Evolutionary conservation across 306 rosid species (phyloP).

Genomic region (Acacia acuminata): DNA sequence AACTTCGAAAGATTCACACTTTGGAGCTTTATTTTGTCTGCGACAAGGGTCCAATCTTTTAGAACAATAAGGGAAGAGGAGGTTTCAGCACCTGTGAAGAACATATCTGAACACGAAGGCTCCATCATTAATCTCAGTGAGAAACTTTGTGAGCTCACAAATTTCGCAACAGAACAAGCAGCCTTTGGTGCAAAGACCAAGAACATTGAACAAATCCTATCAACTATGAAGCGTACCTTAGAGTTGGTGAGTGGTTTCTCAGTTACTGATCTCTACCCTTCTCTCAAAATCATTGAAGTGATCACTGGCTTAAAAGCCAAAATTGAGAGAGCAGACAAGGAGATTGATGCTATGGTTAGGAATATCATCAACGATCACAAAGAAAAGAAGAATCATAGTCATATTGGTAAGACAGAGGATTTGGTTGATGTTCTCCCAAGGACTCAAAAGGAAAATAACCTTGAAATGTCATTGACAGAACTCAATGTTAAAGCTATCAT

Average conservation of each 20-base stretch:
- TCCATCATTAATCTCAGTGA: not conserved
- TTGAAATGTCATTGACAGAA: not conserved
- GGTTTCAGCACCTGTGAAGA: not conserved
- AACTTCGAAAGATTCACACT: not conserved
- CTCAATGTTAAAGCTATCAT: not conserved
- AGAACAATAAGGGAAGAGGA: not conserved
- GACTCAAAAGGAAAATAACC: not conserved
- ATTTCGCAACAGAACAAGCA: not conserved
- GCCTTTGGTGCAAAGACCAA: constrained; percentile 4
- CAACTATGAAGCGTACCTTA: not conserved
- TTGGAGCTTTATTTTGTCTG: not conserved
- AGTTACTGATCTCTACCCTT: not conserved
- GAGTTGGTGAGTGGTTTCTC: not conserved
- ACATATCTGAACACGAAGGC: not conserved
- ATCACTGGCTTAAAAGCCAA: not conserved
- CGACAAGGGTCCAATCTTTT: not conserved
- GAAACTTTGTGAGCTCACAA: not conserved
- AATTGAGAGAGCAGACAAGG: not conserved
- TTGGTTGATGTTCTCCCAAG: not conserved
- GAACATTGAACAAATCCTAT: not conserved
- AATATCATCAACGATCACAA: not conserved
- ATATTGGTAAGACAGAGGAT: not conserved
- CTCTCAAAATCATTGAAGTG: not conserved
- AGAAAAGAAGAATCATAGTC: not conserved
- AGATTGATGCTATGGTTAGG: not conserved